These are phyloP conservation scores for Beauveria bassiana DNA, from an alignment of 2,329 filamentous ascomycete species.

Conservation along the genomic window DNA sequence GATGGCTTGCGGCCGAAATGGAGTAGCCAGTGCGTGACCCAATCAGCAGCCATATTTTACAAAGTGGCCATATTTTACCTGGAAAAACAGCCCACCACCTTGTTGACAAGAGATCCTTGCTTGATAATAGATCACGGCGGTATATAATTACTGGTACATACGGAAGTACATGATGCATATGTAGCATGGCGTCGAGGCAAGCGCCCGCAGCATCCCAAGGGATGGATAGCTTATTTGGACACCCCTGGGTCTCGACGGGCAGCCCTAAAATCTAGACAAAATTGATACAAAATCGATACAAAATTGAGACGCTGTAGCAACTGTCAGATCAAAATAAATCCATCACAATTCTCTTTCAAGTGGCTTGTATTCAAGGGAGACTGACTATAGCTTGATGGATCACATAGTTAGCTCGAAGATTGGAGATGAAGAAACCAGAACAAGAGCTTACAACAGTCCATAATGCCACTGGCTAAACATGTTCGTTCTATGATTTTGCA, in stretches of 20 bases:
- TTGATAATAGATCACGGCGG: neutral
- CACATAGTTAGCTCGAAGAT: no score
- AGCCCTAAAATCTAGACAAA: neutral
- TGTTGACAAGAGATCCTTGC: neutral
- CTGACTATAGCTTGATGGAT: no score
- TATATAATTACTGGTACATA: neutral
- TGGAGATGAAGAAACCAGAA: no score
- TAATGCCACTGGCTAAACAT: no score
- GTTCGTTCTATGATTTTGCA: no score
- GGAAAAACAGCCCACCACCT: neutral
- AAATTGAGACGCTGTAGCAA: no score
- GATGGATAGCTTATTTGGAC: neutral
- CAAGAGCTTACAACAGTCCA: no score
- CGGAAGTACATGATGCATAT: neutral
- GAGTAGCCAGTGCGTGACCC: neutral
- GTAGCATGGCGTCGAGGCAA: neutral
- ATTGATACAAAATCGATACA: neutral
- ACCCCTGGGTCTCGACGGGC: no score
- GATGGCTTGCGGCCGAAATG: neutral
- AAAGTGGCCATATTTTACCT: conserved; percentile 5
- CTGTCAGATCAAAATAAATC: no score
- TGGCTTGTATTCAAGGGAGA: no score
- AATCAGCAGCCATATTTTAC: neutral
- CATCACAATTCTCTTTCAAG: no score
- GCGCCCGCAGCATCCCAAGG: neutral